Evolutionary conservation across 2,329 filamentous ascomycete species (phyloP).

Genomic region (Akanthomyces uredinophilus): DNA sequence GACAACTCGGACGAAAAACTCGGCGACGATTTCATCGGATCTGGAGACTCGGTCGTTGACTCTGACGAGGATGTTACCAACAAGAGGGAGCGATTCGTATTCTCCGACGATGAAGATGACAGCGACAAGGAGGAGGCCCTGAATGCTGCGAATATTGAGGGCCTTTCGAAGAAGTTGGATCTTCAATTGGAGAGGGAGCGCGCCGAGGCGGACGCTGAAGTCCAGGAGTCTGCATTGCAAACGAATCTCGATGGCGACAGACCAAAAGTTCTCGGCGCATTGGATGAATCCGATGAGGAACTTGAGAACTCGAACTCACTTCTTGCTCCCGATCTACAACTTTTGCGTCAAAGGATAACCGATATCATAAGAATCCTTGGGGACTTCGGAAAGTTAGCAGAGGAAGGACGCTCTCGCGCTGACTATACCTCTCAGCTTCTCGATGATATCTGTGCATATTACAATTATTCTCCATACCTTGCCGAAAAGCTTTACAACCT

Average conservation of each 20-base stretch:
- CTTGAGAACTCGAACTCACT: constrained; percentile 53
- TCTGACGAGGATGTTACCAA: constrained; percentile 59
- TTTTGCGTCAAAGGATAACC: constrained; percentile 82
- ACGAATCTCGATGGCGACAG: constrained; percentile 85
- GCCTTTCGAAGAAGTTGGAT: constrained; percentile 81
- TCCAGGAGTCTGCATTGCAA: constrained; percentile 80
- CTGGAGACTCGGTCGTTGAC: constrained; percentile 58
- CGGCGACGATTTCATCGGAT: constrained; percentile 56
- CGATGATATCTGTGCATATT: constrained; percentile 92
- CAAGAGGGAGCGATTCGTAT: constrained; percentile 62
- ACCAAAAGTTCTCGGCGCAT: constrained; percentile 60
- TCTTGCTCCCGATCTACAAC: constrained; percentile 82
- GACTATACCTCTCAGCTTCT: constrained; percentile 86
- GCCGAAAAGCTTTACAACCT: constrained; percentile 92
- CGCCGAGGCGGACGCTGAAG: constrained; percentile 76
- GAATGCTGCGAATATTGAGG: constrained; percentile 93
- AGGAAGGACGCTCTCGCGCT: constrained; percentile 73
- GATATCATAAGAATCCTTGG: constrained; percentile 90
- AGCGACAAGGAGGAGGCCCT: constrained; percentile 85
- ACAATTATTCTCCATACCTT: constrained; percentile 91
- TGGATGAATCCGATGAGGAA: constrained; percentile 58
- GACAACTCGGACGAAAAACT: constrained; percentile 41
- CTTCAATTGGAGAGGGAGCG: constrained; percentile 70
- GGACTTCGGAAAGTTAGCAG: constrained; percentile 76
- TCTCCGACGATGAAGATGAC: constrained; percentile 90